Percentiles rank a stretch among this genome's conserved stretches.
These are phyloP conservation scores for Colletotrichum abscissum DNA, from an alignment of 2,329 filamentous ascomycete genomes.

Conservation along the genomic window DNA sequence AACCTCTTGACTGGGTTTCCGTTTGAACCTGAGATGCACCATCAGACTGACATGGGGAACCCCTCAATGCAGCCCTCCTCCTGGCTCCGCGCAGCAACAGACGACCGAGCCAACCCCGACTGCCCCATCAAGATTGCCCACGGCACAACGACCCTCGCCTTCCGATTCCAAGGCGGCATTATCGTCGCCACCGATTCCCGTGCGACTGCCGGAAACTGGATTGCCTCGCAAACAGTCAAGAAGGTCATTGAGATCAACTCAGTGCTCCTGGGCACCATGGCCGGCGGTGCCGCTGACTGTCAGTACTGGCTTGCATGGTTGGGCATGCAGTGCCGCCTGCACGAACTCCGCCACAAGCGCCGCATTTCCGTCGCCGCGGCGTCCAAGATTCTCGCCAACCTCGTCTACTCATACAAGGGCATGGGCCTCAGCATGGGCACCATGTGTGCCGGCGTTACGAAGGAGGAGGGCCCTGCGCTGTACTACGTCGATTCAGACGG, in stretches of 20 bases:
- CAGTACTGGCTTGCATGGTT: slow-evolving; percentile 99
- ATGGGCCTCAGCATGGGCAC: slow-evolving; percentile 99
- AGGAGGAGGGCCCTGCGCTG: slow-evolving; percentile 93
- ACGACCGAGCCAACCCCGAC: slow-evolving; percentile 95
- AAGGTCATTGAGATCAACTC: slow-evolving; percentile 99
- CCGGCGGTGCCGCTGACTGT: slow-evolving; percentile 97
- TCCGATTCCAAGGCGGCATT: slow-evolving; percentile 98
- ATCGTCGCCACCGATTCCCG: slow-evolving; percentile 98
- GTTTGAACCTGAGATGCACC: neutral
- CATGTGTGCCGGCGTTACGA: slow-evolving; percentile 97
- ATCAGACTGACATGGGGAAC: slow-evolving; percentile 20
- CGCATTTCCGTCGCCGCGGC: slow-evolving; percentile 97
- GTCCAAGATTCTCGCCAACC: slow-evolving; percentile 97
- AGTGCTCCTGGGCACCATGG: slow-evolving; percentile 95
- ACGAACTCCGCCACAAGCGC: slow-evolving; percentile 99
- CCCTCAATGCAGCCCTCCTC: slow-evolving; percentile 75
- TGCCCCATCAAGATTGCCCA: slow-evolving; percentile 99
- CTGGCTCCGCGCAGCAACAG: slow-evolving; percentile 96
- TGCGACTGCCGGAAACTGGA: slow-evolving; percentile 98
- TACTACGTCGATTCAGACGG: slow-evolving; percentile 99
- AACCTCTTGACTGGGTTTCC: neutral
- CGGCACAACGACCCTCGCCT: slow-evolving; percentile 97
- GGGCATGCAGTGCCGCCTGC: slow-evolving; percentile 98
- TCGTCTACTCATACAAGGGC: slow-evolving; percentile 98
- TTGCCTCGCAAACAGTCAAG: slow-evolving; percentile 99